These are phyloP conservation scores for Cercospora sp. DNA, from an alignment of 2,329 filamentous ascomycete species.

Conservation along the genomic window DNA sequence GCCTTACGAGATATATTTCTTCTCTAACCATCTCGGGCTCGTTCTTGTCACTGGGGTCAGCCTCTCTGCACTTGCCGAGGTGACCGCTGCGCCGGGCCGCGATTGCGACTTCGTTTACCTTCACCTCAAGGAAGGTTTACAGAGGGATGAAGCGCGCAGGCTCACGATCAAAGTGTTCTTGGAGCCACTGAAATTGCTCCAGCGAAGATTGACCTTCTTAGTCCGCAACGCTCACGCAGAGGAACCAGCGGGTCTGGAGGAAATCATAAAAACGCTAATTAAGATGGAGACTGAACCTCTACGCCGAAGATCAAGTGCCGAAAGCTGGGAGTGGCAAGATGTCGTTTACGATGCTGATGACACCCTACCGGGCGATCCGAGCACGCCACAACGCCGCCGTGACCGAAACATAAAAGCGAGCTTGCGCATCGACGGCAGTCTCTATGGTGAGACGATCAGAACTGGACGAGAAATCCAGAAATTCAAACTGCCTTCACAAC, in stretches of 20 bases:
- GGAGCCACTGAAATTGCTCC: slow-evolving; percentile 78
- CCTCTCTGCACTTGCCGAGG: slow-evolving; percentile 77
- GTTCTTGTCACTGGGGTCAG: slow-evolving; percentile 78
- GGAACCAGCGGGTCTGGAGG: slow-evolving; percentile 66
- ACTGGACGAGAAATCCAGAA: slow-evolving; percentile 59
- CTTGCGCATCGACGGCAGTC: slow-evolving; percentile 62
- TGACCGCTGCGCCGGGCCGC: slow-evolving; percentile 83
- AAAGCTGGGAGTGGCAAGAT: slow-evolving; percentile 79
- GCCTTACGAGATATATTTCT: slow-evolving; percentile 86
- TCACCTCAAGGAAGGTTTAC: slow-evolving; percentile 64
- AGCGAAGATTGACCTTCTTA: slow-evolving; percentile 79
- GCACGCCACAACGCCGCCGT: slow-evolving; percentile 40
- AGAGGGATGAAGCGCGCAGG: slow-evolving; percentile 64
- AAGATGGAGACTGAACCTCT: slow-evolving; percentile 66
- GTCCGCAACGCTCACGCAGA: slow-evolving; percentile 76
- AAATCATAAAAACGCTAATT: slow-evolving; percentile 69
- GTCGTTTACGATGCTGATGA: slow-evolving; percentile 51
- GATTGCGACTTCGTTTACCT: slow-evolving; percentile 93
- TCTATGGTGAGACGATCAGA: slow-evolving; percentile 51
- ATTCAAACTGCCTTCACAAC: slow-evolving; percentile 76
- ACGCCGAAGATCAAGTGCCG: slow-evolving; percentile 69
- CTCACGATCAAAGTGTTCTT: slow-evolving; percentile 92
- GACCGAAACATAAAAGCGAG: slow-evolving; percentile 56
- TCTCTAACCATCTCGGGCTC: slow-evolving; percentile 89
- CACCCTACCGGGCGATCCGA: slow-evolving; percentile 49